Conservation (phyloP, 2,329 filamentous ascomycete genomes). For the Scedosporium dehoogii region DNA sequence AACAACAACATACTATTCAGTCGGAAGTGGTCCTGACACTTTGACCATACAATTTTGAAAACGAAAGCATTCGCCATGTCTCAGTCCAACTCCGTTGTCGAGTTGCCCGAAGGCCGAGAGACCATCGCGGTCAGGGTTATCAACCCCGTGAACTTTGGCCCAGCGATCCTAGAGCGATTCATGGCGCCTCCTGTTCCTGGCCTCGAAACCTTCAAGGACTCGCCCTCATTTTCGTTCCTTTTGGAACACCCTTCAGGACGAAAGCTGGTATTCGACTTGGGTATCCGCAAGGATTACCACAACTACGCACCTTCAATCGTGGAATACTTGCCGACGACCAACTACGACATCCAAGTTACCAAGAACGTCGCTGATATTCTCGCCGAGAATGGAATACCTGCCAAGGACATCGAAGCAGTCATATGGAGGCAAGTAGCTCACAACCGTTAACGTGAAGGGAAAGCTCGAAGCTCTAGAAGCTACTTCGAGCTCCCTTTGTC, state of each 20-base stretch:
- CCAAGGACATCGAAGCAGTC: conserved; percentile 5
- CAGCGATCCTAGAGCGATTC: conserved; percentile 25
- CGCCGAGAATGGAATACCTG: conserved; percentile 8
- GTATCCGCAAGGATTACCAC: conserved; percentile 19
- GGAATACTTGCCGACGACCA: conserved; percentile 17
- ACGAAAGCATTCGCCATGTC: background rate
- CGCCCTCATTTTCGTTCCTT: conserved; percentile 19
- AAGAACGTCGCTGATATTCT: conserved; percentile 17
- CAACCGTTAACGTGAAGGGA: background rate
- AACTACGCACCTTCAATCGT: conserved; percentile 17
- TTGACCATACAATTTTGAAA: background rate
- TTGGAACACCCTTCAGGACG: conserved; percentile 19
- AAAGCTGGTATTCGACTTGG: conserved; percentile 19
- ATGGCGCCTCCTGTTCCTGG: conserved; percentile 26
- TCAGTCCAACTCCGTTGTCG: background rate
- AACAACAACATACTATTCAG: too few relatives aligned
- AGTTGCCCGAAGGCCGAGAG: conserved; percentile 12
- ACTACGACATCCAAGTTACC: conserved; percentile 16
- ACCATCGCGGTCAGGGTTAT: conserved; percentile 22
- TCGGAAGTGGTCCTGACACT: background rate
- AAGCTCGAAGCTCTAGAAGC: background rate
- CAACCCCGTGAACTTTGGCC: conserved; percentile 28
- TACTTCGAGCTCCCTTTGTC: background rate
- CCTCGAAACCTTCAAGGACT: conserved; percentile 19
- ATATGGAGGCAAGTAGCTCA: conserved; percentile 10